These are phyloP conservation scores for Magnaporthales sp. DNA, from an alignment of 2,329 filamentous ascomycete genomes.

Conservation along the genomic window DNA sequence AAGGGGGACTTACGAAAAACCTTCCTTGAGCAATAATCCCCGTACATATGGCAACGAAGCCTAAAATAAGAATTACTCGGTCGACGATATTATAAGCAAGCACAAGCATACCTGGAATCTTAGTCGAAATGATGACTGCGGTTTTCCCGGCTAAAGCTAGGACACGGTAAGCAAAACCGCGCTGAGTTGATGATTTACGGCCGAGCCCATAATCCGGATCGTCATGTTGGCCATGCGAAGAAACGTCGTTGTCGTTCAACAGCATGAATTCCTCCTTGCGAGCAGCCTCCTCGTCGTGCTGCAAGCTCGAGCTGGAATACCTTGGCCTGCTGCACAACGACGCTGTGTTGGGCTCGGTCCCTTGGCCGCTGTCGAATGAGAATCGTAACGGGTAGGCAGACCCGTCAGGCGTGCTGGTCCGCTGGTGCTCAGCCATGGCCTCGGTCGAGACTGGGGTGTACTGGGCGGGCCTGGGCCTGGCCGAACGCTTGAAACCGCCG, in stretches of 20 bases:
- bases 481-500: conserved; percentile 26
- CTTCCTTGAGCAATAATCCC: conserved; percentile 73
- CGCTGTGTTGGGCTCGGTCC: conserved; percentile 60
- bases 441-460: conserved; percentile 56
- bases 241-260: conserved; percentile 14
- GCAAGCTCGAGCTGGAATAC: conserved; percentile 37
- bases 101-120: conserved; percentile 48
- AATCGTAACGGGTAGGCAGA: conserved; percentile 36
- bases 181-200: conserved; percentile 27
- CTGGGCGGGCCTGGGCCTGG: conserved; percentile 16
- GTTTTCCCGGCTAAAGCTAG: conserved; percentile 11
- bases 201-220: conserved; percentile 17
- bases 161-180: neutral
- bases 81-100: conserved; percentile 62
- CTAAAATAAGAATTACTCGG: conserved; percentile 67
- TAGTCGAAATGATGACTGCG: conserved; percentile 34
- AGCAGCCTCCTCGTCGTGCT: conserved; percentile 32
- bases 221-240: conserved; percentile 41
- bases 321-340: conserved; percentile 57
- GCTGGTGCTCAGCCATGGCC: conserved; percentile 42
- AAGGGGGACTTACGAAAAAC: conserved; percentile 59
- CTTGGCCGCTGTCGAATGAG: conserved; percentile 66
- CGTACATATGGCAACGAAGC: conserved; percentile 62
- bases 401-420: conserved; percentile 20
- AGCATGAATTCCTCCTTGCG: neutral